Percentiles rank a stretch among this genome's conserved stretches.
Evolutionary conservation across 2,329 filamentous ascomycete species (phyloP).

Genomic region (Exserohilum rostratum): DNA sequence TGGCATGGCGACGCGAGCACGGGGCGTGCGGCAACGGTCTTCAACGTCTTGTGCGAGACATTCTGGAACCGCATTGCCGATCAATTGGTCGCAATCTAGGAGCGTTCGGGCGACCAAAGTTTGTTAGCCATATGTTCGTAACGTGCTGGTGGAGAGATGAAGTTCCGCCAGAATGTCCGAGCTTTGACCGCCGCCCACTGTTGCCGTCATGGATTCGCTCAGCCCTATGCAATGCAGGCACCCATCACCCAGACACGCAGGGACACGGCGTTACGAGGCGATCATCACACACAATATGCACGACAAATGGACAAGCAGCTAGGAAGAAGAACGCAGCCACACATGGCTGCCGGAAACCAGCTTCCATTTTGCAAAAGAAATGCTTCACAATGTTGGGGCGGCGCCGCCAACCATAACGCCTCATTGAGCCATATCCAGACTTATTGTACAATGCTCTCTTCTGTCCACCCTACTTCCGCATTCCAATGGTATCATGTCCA

Average conservation of each 20-base stretch:
- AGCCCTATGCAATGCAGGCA: slow-evolving; percentile 4
- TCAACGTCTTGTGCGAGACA: slow-evolving; percentile 42
- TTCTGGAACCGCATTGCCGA: slow-evolving; percentile 48
- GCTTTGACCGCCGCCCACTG: slow-evolving; percentile 12
- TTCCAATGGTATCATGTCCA: slow-evolving; percentile 25
- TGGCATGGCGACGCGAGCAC: slow-evolving; percentile 24
- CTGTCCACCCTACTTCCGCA: slow-evolving; percentile 5
- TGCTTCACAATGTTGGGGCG: slow-evolving; percentile 5
- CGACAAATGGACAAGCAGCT: background rate
- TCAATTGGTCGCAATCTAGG: slow-evolving; percentile 20
- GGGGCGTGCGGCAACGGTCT: slow-evolving; percentile 28
- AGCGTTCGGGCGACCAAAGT: slow-evolving; percentile 9
- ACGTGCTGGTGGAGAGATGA: background rate
- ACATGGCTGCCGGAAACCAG: slow-evolving; percentile 9
- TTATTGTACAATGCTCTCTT: slow-evolving; percentile 35
- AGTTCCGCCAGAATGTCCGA: slow-evolving; percentile 12
- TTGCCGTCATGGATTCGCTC: slow-evolving; percentile 16
- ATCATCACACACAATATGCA: background rate
- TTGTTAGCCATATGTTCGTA: slow-evolving; percentile 1
- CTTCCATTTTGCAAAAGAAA: slow-evolving; percentile 11
- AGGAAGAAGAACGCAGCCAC: slow-evolving; percentile 14
- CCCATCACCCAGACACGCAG: background rate
- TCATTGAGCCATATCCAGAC: slow-evolving; percentile 24
- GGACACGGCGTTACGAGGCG: background rate
- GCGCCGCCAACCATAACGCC: slow-evolving; percentile 16